Conservation (phyloP, 768 basidiomycete species). For the Paxillus rubicundulus region DNA sequence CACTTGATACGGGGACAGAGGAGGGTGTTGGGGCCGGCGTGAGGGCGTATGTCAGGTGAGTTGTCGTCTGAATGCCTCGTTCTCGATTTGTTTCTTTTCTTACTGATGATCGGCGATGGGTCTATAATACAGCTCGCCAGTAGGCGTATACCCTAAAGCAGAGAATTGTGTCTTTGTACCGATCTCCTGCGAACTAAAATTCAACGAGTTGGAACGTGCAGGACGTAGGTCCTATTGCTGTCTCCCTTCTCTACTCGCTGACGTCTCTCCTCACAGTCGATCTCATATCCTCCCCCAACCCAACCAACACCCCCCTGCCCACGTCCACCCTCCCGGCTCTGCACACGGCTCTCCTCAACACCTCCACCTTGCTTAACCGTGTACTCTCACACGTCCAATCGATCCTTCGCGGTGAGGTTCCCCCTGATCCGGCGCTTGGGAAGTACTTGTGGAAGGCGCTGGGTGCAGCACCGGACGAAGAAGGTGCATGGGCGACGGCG, state of each 20-base stretch:
- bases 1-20: slow-evolving; percentile 82
- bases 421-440: slow-evolving; percentile 83
- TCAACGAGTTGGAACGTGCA: slow-evolving; percentile 80
- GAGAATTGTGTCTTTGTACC: slow-evolving; percentile 96
- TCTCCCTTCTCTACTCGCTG: background rate
- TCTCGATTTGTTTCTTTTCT: slow-evolving; percentile 7
- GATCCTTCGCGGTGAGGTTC: slow-evolving; percentile 72
- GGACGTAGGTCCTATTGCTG: slow-evolving; percentile 57
- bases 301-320: slow-evolving; percentile 35
- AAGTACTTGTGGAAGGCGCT: slow-evolving; percentile 89
- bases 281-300: slow-evolving; percentile 54
- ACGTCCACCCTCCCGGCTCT: slow-evolving; percentile 58
- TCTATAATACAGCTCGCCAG: slow-evolving; percentile 60
- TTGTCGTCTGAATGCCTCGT: background rate
- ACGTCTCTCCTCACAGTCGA: slow-evolving; percentile 55
- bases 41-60: slow-evolving; percentile 83
- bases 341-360: slow-evolving; percentile 54
- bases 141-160: slow-evolving; percentile 84
- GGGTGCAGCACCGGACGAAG: slow-evolving; percentile 68
- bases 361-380: slow-evolving; percentile 78
- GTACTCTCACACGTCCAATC: slow-evolving; percentile 82
- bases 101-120: background rate
- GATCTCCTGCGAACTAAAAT: slow-evolving; percentile 82
- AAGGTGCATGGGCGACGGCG: slow-evolving; percentile 70
- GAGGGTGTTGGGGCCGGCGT: slow-evolving; percentile 66